Evolutionary conservation across 164 flowering plant genomes (phyloP).

Genomic region (Houttuynia cordata): DNA sequence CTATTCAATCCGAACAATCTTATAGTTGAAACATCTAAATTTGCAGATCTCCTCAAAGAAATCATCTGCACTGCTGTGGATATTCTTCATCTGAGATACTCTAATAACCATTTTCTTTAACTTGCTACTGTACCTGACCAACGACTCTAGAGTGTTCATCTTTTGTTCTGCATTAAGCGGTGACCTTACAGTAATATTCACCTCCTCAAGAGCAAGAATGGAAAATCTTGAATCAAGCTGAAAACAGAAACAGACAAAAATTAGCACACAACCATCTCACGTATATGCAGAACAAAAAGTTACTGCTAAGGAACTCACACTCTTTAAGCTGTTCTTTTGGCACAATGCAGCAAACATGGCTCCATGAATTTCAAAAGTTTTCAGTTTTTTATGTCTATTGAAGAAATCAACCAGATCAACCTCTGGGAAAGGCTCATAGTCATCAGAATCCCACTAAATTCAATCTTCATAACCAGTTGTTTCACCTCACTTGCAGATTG

Average conservation of each 20-base stretch:
- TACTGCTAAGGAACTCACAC: slow-evolving; percentile 25
- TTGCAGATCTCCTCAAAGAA: slow-evolving; percentile 83
- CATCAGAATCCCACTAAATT: slow-evolving; percentile 57
- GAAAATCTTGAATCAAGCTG: slow-evolving; percentile 56
- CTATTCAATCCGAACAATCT: slow-evolving; percentile 46
- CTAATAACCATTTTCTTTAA: slow-evolving; percentile 51
- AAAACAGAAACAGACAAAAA: slow-evolving; percentile 1
- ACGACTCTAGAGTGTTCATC: slow-evolving; percentile 63
- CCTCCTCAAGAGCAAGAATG: slow-evolving; percentile 67
- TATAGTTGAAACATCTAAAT: slow-evolving; percentile 39
- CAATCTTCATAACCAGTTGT: slow-evolving; percentile 78
- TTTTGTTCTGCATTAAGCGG: slow-evolving; percentile 89
- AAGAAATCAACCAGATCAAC: slow-evolving; percentile 76
- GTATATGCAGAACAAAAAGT: neutral
- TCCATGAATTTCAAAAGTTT: slow-evolving; percentile 72
- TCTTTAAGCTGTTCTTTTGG: slow-evolving; percentile 75
- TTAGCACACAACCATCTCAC: neutral
- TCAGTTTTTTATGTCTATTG: slow-evolving; percentile 58
- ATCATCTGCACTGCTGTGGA: slow-evolving; percentile 69
- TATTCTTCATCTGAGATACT: slow-evolving; percentile 78
- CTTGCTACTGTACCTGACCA: slow-evolving; percentile 47
- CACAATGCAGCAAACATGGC: slow-evolving; percentile 96
- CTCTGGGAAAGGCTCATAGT: slow-evolving; percentile 70
- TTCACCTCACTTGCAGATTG: slow-evolving; percentile 62
- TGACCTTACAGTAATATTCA: slow-evolving; percentile 58